phyloP scores from a whole-genome alignment of 1,284 basidiomycete genomes.

The Vanrija sp. region DNA sequence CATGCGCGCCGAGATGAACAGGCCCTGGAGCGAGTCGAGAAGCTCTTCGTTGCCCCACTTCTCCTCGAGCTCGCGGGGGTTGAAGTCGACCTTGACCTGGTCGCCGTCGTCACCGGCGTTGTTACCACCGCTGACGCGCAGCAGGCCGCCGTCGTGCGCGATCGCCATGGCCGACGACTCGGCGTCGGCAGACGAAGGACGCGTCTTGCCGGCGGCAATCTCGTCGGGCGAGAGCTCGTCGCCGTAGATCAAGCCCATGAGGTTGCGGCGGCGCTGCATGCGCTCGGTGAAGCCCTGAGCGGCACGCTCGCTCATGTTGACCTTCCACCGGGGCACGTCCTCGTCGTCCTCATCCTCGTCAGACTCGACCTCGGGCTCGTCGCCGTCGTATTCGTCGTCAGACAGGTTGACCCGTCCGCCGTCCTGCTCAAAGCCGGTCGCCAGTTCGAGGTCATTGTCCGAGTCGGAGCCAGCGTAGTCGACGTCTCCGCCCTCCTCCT shows the following conservation, averaged over 20 bases:
- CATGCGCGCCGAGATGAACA: constrained; percentile 81
- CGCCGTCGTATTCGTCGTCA: constrained; percentile 40
- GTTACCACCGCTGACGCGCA: constrained; percentile 56
- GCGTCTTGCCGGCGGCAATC: constrained; percentile 56
- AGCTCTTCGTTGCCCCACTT: constrained; percentile 80
- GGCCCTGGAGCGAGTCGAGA: constrained; percentile 75
- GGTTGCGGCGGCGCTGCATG: constrained; percentile 59
- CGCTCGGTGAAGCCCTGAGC: constrained; percentile 53
- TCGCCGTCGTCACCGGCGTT: constrained; percentile 59
- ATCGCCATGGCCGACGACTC: constrained; percentile 30
- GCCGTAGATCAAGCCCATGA: constrained; percentile 83
- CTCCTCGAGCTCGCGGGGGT: constrained; percentile 54
- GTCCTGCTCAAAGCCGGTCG: constrained; percentile 49
- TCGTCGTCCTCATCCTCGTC: constrained; percentile 45
- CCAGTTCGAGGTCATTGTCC: constrained; percentile 43
- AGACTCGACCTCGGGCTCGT: constrained; percentile 50
- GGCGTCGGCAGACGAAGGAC: constrained; percentile 42
- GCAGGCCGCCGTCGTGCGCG: constrained; percentile 68
- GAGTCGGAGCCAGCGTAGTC: constrained; percentile 78
- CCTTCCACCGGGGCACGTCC: constrained; percentile 69
- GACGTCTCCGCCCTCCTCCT: constrained; percentile 48
- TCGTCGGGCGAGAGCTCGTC: constrained; percentile 66
- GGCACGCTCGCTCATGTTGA: constrained; percentile 63
- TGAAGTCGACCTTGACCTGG: constrained; percentile 61
- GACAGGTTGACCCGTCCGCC: constrained; percentile 47